Conservation (phyloP, 2,329 filamentous ascomycete species). For the Aureobasidium uvarum region DNA sequence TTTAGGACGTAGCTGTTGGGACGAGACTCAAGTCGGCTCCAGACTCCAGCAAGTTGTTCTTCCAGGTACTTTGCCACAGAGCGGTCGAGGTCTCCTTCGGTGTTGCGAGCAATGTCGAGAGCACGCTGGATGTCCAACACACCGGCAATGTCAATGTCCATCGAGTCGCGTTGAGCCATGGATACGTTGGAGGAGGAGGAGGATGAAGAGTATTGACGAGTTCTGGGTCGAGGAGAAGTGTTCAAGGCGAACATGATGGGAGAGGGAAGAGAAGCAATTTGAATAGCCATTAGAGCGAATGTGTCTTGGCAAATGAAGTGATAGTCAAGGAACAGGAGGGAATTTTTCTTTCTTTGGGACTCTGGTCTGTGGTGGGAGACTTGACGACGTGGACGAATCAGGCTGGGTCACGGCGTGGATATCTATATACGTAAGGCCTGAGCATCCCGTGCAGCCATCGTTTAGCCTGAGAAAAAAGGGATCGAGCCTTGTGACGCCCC, state of each 20-base stretch:
- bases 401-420: conserved; percentile 18
- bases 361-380: conserved; percentile 19
- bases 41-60: conserved; percentile 61
- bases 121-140: conserved; percentile 61
- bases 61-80: conserved; percentile 65
- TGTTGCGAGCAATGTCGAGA: conserved; percentile 73
- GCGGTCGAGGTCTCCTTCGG: conserved; percentile 64
- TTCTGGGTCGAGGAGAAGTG: conserved; percentile 20
- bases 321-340: background rate
- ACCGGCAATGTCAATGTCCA: conserved; percentile 38
- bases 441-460: conserved; percentile 21
- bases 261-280: conserved; percentile 26
- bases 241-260: conserved; percentile 29
- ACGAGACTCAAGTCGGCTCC: conserved; percentile 63
- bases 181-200: conserved; percentile 25
- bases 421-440: conserved; percentile 26
- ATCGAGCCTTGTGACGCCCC: conserved; percentile 24
- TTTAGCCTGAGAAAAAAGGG: conserved; percentile 23
- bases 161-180: conserved; percentile 21
- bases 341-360: conserved; percentile 16
- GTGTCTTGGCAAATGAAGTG: conserved; percentile 21
- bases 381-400: conserved; percentile 28
- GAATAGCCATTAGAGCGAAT: conserved; percentile 23
- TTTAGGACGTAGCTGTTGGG: conserved; percentile 71
- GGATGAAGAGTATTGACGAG: conserved; percentile 25